Base-by-base conservation (phyloP, 2,329 filamentous ascomycete genomes). In the Ceratocystis albifundus region DNA sequence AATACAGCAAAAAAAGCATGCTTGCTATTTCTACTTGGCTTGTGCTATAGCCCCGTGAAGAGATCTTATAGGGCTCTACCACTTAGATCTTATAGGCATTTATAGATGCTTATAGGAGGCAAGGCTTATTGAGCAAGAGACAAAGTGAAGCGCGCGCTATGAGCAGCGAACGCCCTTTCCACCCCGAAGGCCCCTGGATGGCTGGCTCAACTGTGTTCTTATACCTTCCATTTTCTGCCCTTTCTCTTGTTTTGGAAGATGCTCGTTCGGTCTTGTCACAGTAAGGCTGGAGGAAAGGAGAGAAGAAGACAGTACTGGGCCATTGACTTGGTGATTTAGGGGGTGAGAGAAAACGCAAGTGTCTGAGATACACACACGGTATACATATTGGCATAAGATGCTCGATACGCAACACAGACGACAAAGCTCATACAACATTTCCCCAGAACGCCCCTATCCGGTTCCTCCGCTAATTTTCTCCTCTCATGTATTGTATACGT, bases 21-120 rank as follows among this genome's bases (percentile, higher is more conserved):
- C 20, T 7, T 22, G n/a, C 20, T n/a, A 7, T 48, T 5, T 20
- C 20, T 48, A n/a, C 17, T 20, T 48, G 48, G 17, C 48, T 50
- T 20, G 5, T 50, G 8, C 4, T 50, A 50, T 50, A 50, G 48
- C n/a, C 48, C 7, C 48, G 48, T 20, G 8, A 20, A 59, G 12
- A 30, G 28, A 59, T 59, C 55, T 32, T 59, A 32, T 59, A 59
- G 55, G 55, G 55, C 28, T 17, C 20, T n/a, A 36, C 55, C 55
- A 59, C 55, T 59, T 28, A 15, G 55, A 59, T 59, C 55, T 59
- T 59, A 59, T 59, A 59, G 28, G 55, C 30, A 25, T n/a, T 53
- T 53, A 53, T 53, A 53, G n/a, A 25, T 25, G 30, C 28, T 20
- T 59, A 59, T 59, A 36, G 55, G 10, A 15, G 53, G 22, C 12